These are phyloP conservation scores for Suhomyces sp. DNA, from an alignment of 805 yeast species.

Conservation along the genomic window DNA sequence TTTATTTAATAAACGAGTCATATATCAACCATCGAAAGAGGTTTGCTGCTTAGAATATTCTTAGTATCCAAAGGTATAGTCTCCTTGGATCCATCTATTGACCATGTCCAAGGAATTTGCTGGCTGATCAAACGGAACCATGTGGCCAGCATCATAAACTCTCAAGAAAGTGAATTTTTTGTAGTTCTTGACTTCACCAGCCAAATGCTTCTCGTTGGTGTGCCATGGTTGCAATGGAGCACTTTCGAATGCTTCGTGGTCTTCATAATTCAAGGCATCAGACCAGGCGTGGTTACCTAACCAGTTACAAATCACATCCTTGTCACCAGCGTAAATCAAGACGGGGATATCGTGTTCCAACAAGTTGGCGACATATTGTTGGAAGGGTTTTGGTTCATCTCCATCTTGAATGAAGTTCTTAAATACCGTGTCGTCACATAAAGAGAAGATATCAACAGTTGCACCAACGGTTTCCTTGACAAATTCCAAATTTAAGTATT, in stretches of 20 bases:
- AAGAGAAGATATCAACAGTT: slow-evolving; percentile 44
- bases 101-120: slow-evolving; percentile 22
- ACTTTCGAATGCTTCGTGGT: slow-evolving; percentile 17
- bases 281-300: slow-evolving; percentile 42
- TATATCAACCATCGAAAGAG: background rate
- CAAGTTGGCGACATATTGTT: slow-evolving; percentile 52
- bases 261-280: slow-evolving; percentile 24
- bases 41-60: no score
- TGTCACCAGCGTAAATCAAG: slow-evolving; percentile 45
- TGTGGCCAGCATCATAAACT: slow-evolving; percentile 26
- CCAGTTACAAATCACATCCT: slow-evolving; percentile 48
- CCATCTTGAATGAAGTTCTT: slow-evolving; percentile 55
- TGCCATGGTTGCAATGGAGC: slow-evolving; percentile 19
- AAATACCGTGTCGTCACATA: slow-evolving; percentile 51
- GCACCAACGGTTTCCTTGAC: slow-evolving; percentile 62
- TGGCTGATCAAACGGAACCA: slow-evolving; percentile 27
- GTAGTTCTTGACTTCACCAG: slow-evolving; percentile 41
- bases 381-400: slow-evolving; percentile 71
- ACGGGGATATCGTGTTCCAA: slow-evolving; percentile 40
- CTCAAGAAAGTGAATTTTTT: slow-evolving; percentile 24
- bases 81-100: slow-evolving; percentile 31
- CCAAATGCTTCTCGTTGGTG: slow-evolving; percentile 20
- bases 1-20: no score
- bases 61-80: slow-evolving; percentile 31
- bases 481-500: slow-evolving; percentile 50